Conservation (phyloP, 1,139 yeast genomes). For the Casaregolazyma suthepensis region DNA sequence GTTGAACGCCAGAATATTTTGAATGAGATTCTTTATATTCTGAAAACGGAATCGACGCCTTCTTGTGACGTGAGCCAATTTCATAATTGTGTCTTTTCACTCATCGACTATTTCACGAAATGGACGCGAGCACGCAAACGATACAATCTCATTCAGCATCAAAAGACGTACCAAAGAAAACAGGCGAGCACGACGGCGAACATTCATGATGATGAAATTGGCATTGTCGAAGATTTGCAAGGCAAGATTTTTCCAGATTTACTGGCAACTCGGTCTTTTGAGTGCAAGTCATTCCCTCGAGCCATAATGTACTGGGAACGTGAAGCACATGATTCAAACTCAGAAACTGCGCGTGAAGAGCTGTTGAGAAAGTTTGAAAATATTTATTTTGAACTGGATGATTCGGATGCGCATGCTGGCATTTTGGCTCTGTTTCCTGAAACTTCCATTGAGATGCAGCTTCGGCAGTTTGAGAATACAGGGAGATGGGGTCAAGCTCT, state of each 20-base stretch:
- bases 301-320: slow-evolving; percentile 86
- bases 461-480: slow-evolving; percentile 74
- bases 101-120: slow-evolving; percentile 77
- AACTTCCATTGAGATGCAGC: slow-evolving; percentile 61
- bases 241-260: slow-evolving; percentile 56
- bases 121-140: slow-evolving; percentile 49
- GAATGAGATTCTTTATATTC: slow-evolving; percentile 53
- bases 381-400: slow-evolving; percentile 83
- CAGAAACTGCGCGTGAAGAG: slow-evolving; percentile 19
- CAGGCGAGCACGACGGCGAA: slow-evolving; percentile 7
- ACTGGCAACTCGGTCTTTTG: slow-evolving; percentile 73
- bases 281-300: slow-evolving; percentile 81
- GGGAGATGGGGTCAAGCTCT: slow-evolving; percentile 86
- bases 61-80: slow-evolving; percentile 49
- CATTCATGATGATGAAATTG: slow-evolving; percentile 16
- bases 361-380: slow-evolving; percentile 44
- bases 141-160: slow-evolving; percentile 12
- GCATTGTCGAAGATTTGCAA: slow-evolving; percentile 41
- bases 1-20: slow-evolving; percentile 43
- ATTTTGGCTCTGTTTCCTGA: slow-evolving; percentile 68
- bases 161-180: slow-evolving; percentile 10
- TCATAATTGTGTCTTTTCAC: slow-evolving; percentile 66
- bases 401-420: slow-evolving; percentile 87
- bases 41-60: slow-evolving; percentile 43
- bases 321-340: slow-evolving; percentile 45